Conservation (phyloP, 2,329 filamentous ascomycete species). For the Colletotrichum sp. region DNA sequence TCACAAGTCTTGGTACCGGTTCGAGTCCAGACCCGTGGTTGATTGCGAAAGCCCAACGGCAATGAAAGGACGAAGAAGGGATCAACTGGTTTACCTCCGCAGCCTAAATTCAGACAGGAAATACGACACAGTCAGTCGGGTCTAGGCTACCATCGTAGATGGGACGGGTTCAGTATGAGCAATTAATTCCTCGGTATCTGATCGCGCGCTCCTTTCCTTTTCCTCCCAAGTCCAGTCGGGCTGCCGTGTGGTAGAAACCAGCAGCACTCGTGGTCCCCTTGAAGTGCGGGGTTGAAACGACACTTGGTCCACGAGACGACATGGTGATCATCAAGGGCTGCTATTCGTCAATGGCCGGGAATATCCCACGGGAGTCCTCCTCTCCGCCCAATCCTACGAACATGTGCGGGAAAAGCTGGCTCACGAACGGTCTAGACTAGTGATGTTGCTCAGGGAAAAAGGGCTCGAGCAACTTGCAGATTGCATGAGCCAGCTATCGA, state of each 20-base stretch:
- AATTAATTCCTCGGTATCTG: background rate
- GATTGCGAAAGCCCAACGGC: background rate
- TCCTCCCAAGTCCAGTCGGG: background rate
- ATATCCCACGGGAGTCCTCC: background rate
- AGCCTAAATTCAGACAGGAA: background rate
- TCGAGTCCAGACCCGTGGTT: background rate
- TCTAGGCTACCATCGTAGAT: background rate
- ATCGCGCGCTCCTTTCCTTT: background rate
- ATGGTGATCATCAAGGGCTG: background rate
- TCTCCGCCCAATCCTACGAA: background rate
- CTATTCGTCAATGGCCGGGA: background rate
- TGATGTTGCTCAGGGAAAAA: background rate
- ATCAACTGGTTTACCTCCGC: background rate
- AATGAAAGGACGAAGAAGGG: background rate
- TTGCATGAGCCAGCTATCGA: background rate
- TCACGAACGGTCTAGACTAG: background rate
- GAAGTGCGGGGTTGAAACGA: conserved; percentile 20
- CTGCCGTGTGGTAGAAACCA: background rate
- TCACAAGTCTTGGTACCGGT: background rate
- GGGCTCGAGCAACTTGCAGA: background rate
- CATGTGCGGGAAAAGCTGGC: background rate
- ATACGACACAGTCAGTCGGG: background rate
- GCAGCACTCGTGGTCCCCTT: background rate
- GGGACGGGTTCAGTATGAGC: background rate
- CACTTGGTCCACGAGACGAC: background rate